Evolutionary conservation across 2,329 filamentous ascomycete species (phyloP), one percentile per base, ranked within the genome.

Genomic region (Trichoderma aggressivum): DNA sequence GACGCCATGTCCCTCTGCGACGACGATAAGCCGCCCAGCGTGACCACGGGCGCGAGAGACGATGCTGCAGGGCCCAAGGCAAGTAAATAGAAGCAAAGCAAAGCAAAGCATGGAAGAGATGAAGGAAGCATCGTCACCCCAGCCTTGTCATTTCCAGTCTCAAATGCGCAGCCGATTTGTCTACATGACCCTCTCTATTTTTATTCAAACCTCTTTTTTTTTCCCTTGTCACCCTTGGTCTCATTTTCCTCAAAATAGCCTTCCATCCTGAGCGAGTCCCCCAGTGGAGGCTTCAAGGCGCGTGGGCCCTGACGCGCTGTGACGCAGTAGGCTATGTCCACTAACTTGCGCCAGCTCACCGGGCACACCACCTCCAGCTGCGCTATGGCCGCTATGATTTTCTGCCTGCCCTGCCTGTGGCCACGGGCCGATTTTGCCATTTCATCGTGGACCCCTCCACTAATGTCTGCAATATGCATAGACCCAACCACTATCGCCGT

Each of bases 401-500:
- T 34, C 32, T 55, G 28, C 36, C 50, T 55, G 30, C 63, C 50
- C 34, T 34, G 18, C 28, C 53, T 61, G 39, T 59, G 56, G 39
- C 39, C 55, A n/a, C 55, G 50, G 53, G 69, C 69, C 50, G 26
- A 26, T 56, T 63, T 70, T 70, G 56, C 56, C 26, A 24, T 60
- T 55, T 14, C 36, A 24, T 67, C 70, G 64, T 56, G 68, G 43
- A 60, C 58, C 60, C 39, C 66, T 61, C 73, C 67, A 64, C 71
- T 73, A 66, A 71, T 69, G n/a, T 55, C 39, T 70, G 26, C 50
- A 66, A 72, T 70, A 59, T 36, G 50, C 43, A 47, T 26, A 75
- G 74, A 72, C 70, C 65, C 74, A 61, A 67, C 69, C 71, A 56
- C 58, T 63, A 58, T 73, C 73, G 50, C 64, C 58, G 32, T 36